Percentiles rank a stretch among this genome's conserved stretches.
Evolutionary conservation across 2,329 filamentous ascomycete genomes (phyloP).

Genomic region (Ascochyta pisi): DNA sequence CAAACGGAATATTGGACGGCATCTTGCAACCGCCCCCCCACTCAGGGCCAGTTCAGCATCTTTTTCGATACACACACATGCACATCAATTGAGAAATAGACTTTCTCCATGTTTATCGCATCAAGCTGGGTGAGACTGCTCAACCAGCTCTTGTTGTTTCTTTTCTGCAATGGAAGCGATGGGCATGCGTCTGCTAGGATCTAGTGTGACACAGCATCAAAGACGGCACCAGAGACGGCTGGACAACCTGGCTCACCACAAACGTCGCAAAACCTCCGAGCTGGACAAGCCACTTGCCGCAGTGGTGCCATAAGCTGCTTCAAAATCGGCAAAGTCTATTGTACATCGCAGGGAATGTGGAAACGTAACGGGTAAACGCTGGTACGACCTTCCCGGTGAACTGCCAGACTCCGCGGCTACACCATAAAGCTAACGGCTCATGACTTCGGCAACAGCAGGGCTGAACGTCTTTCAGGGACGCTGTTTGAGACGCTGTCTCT

Average conservation of each 20-base stretch:
- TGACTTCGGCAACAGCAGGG: conserved; percentile 1
- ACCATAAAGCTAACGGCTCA: not conserved
- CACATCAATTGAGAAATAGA: not conserved
- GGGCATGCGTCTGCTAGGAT: conserved; percentile 15
- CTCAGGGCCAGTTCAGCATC: not conserved
- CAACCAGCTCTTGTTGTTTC: conserved; percentile 22
- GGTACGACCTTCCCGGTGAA: not conserved
- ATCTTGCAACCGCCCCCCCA: not conserved
- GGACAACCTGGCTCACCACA: conserved; percentile 24
- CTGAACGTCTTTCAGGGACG: not conserved
- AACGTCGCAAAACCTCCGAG: conserved; percentile 27
- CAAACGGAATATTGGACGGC: not conserved
- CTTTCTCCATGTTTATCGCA: not conserved
- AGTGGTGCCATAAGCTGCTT: conserved; percentile 21
- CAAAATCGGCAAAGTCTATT: conserved; percentile 4
- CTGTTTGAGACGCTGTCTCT: conserved; percentile 2
- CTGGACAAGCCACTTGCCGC: conserved; percentile 25
- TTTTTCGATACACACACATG: not conserved
- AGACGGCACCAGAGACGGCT: conserved; percentile 8
- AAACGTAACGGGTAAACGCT: conserved; percentile 1
- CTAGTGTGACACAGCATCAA: conserved; percentile 30
- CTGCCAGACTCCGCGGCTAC: not conserved
- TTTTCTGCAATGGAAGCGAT: conserved; percentile 18
- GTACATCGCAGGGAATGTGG: conserved; percentile 7
- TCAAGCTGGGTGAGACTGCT: conserved; percentile 12